These are phyloP conservation scores for Talaromyces sp. DNA, from an alignment of 2,329 filamentous ascomycete species.

Conservation along the genomic window DNA sequence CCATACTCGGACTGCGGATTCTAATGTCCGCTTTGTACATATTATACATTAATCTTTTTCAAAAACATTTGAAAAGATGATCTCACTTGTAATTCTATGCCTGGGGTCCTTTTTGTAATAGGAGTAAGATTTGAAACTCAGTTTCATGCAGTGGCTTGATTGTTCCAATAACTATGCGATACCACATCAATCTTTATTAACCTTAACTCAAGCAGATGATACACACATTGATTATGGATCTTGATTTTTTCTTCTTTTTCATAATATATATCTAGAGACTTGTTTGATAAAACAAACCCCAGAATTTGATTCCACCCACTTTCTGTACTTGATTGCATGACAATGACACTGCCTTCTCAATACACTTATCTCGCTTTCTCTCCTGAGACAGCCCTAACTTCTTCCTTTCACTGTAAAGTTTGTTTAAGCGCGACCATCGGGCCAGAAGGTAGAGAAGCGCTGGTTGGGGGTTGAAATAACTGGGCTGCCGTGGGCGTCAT, in stretches of 20 bases:
- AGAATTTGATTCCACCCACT: neutral
- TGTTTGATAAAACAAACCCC: neutral
- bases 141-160: neutral
- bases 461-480: slow-evolving; percentile 13
- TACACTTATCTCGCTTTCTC: neutral
- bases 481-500: slow-evolving; percentile 10
- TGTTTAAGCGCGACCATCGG: neutral
- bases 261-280: neutral
- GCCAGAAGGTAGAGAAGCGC: slow-evolving; percentile 13
- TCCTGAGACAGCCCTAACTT: neutral
- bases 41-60: neutral
- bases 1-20: neutral
- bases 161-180: too few relatives aligned
- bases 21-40: neutral
- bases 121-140: neutral
- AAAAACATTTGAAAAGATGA: neutral
- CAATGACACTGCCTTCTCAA: neutral
- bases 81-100: neutral
- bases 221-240: neutral
- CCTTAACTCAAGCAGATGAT: neutral
- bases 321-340: neutral
- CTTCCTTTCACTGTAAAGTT: neutral
- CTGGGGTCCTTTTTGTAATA: neutral
- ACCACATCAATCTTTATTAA: neutral
- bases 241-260: neutral